Evolutionary conservation across 352 stramenopile genomes (phyloP).

Genomic region (Thraustochytrium sp.): DNA sequence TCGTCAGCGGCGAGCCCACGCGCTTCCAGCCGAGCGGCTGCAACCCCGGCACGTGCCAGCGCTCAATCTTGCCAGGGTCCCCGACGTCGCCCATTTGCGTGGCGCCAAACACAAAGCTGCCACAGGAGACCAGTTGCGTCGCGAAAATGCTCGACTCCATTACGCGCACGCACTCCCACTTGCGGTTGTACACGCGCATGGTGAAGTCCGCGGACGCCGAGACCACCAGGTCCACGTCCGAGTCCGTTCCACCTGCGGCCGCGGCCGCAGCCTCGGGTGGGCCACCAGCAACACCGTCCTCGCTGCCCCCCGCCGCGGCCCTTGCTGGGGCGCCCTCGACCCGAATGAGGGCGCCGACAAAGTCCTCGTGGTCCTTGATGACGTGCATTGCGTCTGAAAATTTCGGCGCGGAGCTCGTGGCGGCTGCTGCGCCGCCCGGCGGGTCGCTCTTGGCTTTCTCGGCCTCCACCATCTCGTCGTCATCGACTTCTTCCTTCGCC

Average conservation of each 20-base stretch:
- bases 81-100: background rate
- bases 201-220: slow-evolving; percentile 32
- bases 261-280: background rate
- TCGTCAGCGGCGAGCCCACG: background rate
- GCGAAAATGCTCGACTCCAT: slow-evolving; percentile 20
- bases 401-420: background rate
- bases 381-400: slow-evolving; percentile 5
- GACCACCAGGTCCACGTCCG: background rate
- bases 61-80: slow-evolving; percentile 10
- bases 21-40: slow-evolving; percentile 20
- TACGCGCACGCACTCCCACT: slow-evolving; percentile 17
- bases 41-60: background rate
- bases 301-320: no score
- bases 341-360: background rate
- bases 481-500: background rate
- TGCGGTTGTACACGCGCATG: slow-evolving; percentile 19
- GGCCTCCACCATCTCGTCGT: no score
- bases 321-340: background rate
- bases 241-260: background rate
- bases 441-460: no score
- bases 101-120: background rate
- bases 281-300: no score
- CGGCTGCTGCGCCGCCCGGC: background rate
- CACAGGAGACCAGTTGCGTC: slow-evolving; percentile 17
- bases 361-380: slow-evolving; percentile 16